Evolutionary conservation across 495 filamentous ascomycete species (phyloP), one percentile per base, ranked within the genome.

Genomic region (Durotheca rogersii): DNA sequence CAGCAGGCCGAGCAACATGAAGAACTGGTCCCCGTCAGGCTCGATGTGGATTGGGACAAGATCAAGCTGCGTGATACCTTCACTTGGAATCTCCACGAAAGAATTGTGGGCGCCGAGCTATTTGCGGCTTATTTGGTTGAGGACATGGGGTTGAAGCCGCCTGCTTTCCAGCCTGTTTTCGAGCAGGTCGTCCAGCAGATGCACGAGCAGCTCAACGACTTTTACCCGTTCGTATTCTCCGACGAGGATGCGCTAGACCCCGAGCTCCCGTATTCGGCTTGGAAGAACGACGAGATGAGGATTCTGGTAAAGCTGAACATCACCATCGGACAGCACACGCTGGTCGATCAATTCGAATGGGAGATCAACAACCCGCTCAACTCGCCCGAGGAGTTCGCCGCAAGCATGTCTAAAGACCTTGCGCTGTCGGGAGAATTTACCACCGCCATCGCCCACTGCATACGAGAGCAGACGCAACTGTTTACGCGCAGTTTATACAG

Each of bases 261-360:
- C 1, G 85, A 89, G 58, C 75, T 93, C 7, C 92, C 93, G 1
- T 98, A 97, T 65, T 81, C 78, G 31, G 91, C 93, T 3, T 95
- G 96, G 73, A 96, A 96, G 67, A 93, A 98, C 59, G 94, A 98
- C 59, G 93, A 98, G 70, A 96, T 98, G 92, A 84, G 93, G 45
- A 90, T 98, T 21, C 71, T 90, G 14, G 81, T 98, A 58, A 96
- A 96, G 68, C 76, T 98, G 31, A 95, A 98, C 65, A 96, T 98
- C 62, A 97, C 93, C 17, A 96, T 98, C 66, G 94, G 93, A 1
- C 86, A 88, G 51, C 88, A 95, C 65, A 96, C 91, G 0, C 76
- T 98, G 18, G 84, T 96, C 16, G 93, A 98, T 60, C 94, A 98
- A 65, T 97, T 98, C 41, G 93, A 98, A 69, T 98, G 93, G 93